These are phyloP conservation scores for Torulaspora maleeae DNA, from an alignment of 805 yeast genomes.

Conservation along the genomic window DNA sequence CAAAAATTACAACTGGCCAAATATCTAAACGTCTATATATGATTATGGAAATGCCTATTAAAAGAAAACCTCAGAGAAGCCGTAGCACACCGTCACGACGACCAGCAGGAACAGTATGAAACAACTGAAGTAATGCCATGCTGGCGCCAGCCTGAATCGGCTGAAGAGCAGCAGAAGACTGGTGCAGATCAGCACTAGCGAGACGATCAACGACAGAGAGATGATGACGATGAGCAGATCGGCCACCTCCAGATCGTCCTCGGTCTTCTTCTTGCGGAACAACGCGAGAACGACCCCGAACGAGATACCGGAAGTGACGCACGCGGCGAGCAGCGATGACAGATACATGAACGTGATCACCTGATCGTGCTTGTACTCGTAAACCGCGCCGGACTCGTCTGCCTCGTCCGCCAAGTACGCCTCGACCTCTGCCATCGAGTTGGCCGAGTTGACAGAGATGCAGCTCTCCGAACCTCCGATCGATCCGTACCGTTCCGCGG, in stretches of 20 bases:
- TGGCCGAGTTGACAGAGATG: constrained; percentile 6
- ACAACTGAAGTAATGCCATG: constrained; percentile 32
- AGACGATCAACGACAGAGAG: constrained; percentile 22
- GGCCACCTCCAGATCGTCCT: constrained; percentile 20
- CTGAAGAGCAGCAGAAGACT: constrained; percentile 30
- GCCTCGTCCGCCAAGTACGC: constrained; percentile 18
- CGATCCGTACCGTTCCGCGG: constrained; percentile 4
- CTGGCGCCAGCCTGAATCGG: constrained; percentile 30
- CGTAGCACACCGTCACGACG: constrained; percentile 32
- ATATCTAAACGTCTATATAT: neutral
- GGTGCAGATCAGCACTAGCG: constrained; percentile 24
- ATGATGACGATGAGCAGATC: constrained; percentile 19
- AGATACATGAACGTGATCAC: constrained; percentile 31
- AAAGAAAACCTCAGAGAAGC: constrained; percentile 27
- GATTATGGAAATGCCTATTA: neutral
- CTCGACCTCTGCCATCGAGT: constrained; percentile 18
- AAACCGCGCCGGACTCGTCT: constrained; percentile 25
- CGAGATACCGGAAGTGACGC: constrained; percentile 28
- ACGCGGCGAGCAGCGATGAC: constrained; percentile 24
- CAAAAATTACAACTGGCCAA: too few relatives aligned
- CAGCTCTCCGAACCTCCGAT: constrained; percentile 3
- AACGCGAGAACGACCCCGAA: constrained; percentile 27
- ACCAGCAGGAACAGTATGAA: constrained; percentile 26
- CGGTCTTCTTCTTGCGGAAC: constrained; percentile 23
- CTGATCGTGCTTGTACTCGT: constrained; percentile 33